phyloP scores from a whole-genome alignment of 1,139 yeast genomes.

The Debaryomyces sp. region DNA sequence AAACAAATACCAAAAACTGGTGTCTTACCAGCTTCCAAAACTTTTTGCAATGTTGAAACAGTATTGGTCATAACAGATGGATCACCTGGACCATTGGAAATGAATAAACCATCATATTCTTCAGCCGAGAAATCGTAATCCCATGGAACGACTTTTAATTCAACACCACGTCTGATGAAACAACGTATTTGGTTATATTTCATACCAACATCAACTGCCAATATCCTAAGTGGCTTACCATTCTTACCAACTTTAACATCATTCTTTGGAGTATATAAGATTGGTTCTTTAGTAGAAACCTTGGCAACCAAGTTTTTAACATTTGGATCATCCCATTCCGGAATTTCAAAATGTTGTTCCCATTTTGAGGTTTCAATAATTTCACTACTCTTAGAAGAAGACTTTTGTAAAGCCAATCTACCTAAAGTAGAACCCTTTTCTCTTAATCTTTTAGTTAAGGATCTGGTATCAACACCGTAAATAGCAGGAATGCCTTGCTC shows the following conservation, averaged over 20 bases:
- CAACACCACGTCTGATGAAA: conserved; percentile 94
- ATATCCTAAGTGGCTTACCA: conserved; percentile 78
- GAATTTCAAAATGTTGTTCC: conserved; percentile 66
- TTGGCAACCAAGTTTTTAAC: conserved; percentile 86
- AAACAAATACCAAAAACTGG: conserved; percentile 97
- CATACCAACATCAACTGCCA: conserved; percentile 98
- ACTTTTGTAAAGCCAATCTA: conserved; percentile 68
- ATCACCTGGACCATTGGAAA: conserved; percentile 99
- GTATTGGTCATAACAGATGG: conserved; percentile 81
- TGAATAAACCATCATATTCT: conserved; percentile 89
- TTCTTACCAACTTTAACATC: conserved; percentile 58
- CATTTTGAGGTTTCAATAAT: conserved; percentile 42
- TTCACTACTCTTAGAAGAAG: conserved; percentile 39
- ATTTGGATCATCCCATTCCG: conserved; percentile 95
- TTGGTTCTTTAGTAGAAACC: conserved; percentile 80
- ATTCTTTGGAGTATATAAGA: conserved; percentile 60
- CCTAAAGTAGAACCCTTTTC: conserved; percentile 92
- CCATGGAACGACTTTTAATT: conserved; percentile 95
- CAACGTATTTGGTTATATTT: conserved; percentile 97
- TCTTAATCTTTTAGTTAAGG: conserved; percentile 90
- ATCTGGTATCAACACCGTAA: conserved; percentile 97
- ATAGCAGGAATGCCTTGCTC: conserved; percentile 93
- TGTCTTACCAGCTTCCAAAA: conserved; percentile 62
- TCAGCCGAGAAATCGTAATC: conserved; percentile 80
- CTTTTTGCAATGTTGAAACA: conserved; percentile 59